phyloP scores from a whole-genome alignment of 179 eudicot species.

The Spergularia azorica region DNA sequence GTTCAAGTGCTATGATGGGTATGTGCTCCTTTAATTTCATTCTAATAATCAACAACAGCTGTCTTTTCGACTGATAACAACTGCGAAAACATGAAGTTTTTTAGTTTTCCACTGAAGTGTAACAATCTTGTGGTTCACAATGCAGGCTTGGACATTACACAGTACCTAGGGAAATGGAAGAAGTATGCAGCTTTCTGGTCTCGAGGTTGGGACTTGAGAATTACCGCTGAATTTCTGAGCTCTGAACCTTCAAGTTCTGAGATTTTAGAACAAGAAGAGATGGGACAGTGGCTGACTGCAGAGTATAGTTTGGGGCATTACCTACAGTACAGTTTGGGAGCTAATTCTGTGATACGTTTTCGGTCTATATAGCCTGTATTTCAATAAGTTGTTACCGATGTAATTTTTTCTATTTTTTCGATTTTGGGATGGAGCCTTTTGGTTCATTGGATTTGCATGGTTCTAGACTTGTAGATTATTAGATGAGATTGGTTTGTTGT shows the following conservation, averaged over 20 bases:
- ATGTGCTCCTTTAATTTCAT: slow-evolving; percentile 6
- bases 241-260: slow-evolving; percentile 1
- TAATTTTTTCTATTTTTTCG: slow-evolving; percentile 10
- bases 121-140: slow-evolving; percentile 7
- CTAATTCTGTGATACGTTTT: slow-evolving; percentile 19
- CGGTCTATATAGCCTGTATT: slow-evolving; percentile 25
- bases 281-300: slow-evolving; percentile 20
- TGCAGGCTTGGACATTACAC: slow-evolving; percentile 92
- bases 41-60: no score
- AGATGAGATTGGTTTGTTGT: slow-evolving; percentile 28
- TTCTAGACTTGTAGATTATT: slow-evolving; percentile 14
- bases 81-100: background rate
- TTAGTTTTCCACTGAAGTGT: background rate
- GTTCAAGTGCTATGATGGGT: slow-evolving; percentile 82
- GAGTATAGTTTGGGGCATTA: slow-evolving; percentile 19
- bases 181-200: slow-evolving; percentile 68
- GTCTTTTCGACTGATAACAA: background rate
- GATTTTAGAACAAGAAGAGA: slow-evolving; percentile 15
- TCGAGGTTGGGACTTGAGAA: slow-evolving; percentile 57
- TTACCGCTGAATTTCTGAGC: slow-evolving; percentile 21
- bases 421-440: background rate
- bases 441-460: slow-evolving; percentile 16
- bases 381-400: slow-evolving; percentile 24
- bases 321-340: slow-evolving; percentile 31
- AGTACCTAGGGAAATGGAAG: slow-evolving; percentile 83